phyloP scores from a whole-genome alignment of 805 yeast species.

The Candida saitoana region DNA sequence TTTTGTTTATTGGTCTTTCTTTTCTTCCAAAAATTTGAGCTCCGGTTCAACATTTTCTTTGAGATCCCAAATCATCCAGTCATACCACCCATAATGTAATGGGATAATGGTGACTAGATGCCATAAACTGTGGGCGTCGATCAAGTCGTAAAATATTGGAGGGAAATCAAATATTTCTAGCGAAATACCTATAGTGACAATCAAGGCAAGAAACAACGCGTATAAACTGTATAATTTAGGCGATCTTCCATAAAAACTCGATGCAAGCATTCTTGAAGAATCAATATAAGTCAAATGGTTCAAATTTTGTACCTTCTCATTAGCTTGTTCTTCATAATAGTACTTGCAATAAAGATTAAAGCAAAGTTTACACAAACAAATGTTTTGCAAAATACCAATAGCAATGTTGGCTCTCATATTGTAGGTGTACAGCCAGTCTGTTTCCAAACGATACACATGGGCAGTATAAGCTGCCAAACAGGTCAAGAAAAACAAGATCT shows the following conservation, averaged over 20 bases:
- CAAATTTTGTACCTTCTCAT: constrained; percentile 9
- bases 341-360: constrained; percentile 29
- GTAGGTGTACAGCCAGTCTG: constrained; percentile 87
- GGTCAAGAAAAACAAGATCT: constrained; percentile 33
- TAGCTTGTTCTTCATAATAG: constrained; percentile 20
- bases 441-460: constrained; percentile 63
- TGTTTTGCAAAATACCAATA: constrained; percentile 73
- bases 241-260: constrained; percentile 29
- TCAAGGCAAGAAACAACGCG: constrained; percentile 31
- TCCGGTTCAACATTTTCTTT: constrained; percentile 27
- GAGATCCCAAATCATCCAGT: constrained; percentile 43
- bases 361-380: constrained; percentile 28
- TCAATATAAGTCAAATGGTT: constrained; percentile 28
- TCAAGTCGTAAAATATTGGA: constrained; percentile 52
- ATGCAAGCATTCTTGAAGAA: constrained; percentile 19
- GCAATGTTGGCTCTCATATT: constrained; percentile 87
- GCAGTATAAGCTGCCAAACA: constrained; percentile 51
- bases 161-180: constrained; percentile 89
- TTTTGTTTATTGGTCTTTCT: constrained; percentile 11
- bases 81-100: constrained; percentile 39
- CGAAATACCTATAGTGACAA: constrained; percentile 72
- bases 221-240: constrained; percentile 38
- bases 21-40: constrained; percentile 9
- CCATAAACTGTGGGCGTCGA: constrained; percentile 96
- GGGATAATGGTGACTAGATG: constrained; percentile 73